phyloP scores from a whole-genome alignment of 2,329 filamentous ascomycete species.

The Ceratocystis papillata region DNA sequence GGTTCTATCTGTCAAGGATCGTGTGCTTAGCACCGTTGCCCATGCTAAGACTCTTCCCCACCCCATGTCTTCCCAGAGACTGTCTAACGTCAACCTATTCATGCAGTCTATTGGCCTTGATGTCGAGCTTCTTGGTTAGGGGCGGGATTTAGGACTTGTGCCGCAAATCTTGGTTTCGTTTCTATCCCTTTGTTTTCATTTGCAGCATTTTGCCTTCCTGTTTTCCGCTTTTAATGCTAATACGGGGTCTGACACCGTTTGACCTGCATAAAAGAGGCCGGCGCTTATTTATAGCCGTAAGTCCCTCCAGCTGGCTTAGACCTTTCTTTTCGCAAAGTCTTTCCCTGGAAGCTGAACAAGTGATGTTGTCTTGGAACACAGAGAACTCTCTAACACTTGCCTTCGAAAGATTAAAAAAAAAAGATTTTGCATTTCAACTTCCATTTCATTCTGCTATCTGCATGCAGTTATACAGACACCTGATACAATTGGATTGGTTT shows the following conservation, averaged over 20 bases:
- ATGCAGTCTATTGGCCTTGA: conserved; percentile 98
- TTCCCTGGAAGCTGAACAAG: conserved; percentile 8
- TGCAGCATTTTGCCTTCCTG: conserved; percentile 12
- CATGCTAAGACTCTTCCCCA: conserved; percentile 81
- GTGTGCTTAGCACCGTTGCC: conserved; percentile 87
- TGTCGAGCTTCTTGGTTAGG: conserved; percentile 54
- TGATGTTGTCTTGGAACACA: neutral
- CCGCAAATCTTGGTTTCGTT: conserved; percentile 11
- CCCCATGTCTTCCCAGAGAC: conserved; percentile 70
- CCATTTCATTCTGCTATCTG: neutral
- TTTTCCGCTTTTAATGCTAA: conserved; percentile 6
- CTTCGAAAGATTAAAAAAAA: conserved; percentile 4
- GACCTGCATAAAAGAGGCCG: conserved; percentile 8
- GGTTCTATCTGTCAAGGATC: conserved; percentile 92
- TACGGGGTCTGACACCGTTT: neutral
- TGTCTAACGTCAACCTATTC: conserved; percentile 92
- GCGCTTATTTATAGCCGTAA: conserved; percentile 25
- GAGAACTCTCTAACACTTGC: neutral
- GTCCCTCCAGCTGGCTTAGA: conserved; percentile 19
- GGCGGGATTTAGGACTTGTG: neutral
- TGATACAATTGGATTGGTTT: too few relatives aligned
- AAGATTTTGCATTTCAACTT: neutral
- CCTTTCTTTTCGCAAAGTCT: conserved; percentile 24
- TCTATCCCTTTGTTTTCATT: conserved; percentile 17
- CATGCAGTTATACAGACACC: neutral